Conservation (phyloP, 2,329 filamentous ascomycete species). For the Curvularia spicifera region DNA sequence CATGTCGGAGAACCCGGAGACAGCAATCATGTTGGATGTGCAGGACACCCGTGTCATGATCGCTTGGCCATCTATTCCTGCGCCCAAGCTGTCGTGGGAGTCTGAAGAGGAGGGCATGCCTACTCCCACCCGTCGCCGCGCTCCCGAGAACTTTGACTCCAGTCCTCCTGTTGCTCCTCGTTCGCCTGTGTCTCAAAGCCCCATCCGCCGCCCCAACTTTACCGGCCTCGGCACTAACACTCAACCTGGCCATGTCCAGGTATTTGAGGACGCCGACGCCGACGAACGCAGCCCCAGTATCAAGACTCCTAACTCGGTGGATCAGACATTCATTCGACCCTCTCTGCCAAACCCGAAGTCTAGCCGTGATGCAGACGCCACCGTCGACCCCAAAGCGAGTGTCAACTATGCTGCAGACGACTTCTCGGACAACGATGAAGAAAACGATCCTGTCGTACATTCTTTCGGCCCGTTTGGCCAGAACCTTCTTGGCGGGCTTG, state of each 20-base stretch:
- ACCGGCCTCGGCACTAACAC: conserved; percentile 42
- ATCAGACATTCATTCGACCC: conserved; percentile 43
- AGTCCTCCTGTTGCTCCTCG: conserved; percentile 69
- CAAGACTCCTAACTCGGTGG: conserved; percentile 32
- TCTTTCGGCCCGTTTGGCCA: conserved; percentile 91
- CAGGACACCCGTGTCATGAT: conserved; percentile 90
- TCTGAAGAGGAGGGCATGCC: conserved; percentile 65
- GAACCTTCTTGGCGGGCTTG: conserved; percentile 81
- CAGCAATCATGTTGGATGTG: conserved; percentile 93
- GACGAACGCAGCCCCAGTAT: conserved; percentile 32
- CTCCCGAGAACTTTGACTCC: conserved; percentile 59
- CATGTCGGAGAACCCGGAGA: conserved; percentile 83
- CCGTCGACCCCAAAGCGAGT: conserved; percentile 33
- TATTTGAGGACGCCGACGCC: conserved; percentile 50
- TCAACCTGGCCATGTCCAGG: conserved; percentile 38
- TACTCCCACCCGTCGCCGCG: conserved; percentile 42
- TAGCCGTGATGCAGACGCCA: conserved; percentile 22
- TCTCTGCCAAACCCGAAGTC: conserved; percentile 31
- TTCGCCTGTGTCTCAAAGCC: conserved; percentile 79
- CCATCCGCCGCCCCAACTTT: conserved; percentile 57
- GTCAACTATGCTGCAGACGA: conserved; percentile 59
- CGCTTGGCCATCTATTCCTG: conserved; percentile 79
- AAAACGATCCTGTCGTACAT: conserved; percentile 91
- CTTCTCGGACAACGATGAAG: conserved; percentile 78
- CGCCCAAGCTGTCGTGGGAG: conserved; percentile 53